Evolutionary conservation across 176 grass and related monocot genomes (phyloP), one percentile per base, ranked within the genome.

Genomic region (Phyllostachys edulis): DNA sequence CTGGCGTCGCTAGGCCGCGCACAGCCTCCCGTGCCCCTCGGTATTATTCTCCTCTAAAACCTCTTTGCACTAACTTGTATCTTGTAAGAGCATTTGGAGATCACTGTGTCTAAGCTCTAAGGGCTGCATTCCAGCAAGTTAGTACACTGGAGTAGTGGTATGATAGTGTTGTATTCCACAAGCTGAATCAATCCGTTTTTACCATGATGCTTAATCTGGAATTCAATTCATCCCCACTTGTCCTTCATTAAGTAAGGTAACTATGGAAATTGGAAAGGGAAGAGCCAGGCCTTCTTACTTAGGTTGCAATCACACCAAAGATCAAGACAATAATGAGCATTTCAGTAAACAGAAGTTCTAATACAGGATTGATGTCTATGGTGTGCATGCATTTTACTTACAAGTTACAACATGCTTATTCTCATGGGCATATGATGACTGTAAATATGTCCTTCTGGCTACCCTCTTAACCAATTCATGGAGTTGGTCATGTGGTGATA

Each of bases 1-100:
- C 90, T 98, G 80, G 96, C 96, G 51, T 95, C 93, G 42, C 85
- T 95, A 73, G 96, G 96, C 24, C 93, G 93, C 12, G 87, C 93
- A n/a, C 88, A 88, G 47, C 83, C 92, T 86, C 64, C 80, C 56
- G 51, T 85, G 36, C 41, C 80, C 32, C 86, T 57, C 34, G 89
- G 90, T 90, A 88, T 21, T 84, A 14, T 52, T 77, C 21, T 77
- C 17, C 20, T 51, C 4, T 15, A 26, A 10, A 24, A 17, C 52
- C 16, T 66, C 27, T 8, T 36, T 79, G 65, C 10, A 9, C 8
- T 66, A 51, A n/a, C 37, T 73, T 77, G 44, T 44, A 46, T 17
- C 40, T 41, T 60, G 7, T 27, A 63, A 76, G 14, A 44, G 16
- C 44, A 64, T 81, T 82, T 75, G 18, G 13, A 27, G 46, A 36